phyloP scores from a whole-genome alignment of 768 basidiomycete species.

The Psilocybe cubensis region DNA sequence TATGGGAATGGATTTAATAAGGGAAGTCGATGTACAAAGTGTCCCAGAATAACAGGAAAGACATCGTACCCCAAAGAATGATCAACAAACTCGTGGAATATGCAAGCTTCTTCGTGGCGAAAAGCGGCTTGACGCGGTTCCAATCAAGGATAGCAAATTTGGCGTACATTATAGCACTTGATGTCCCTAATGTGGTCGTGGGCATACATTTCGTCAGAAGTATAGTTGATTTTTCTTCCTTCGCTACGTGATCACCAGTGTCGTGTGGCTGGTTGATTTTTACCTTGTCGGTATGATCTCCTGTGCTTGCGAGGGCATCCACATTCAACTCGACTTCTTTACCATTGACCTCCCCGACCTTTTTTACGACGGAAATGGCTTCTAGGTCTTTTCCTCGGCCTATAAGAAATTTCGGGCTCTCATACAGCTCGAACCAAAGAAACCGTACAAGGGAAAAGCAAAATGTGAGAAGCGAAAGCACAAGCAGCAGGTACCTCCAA shows the following conservation, averaged over 20 bases:
- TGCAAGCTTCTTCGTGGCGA: constrained; percentile 64
- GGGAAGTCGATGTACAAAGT: constrained; percentile 5
- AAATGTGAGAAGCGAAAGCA: constrained; percentile 77
- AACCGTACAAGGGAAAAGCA: constrained; percentile 45
- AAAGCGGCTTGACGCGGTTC: constrained; percentile 60
- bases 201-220: constrained; percentile 39
- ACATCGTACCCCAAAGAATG: constrained; percentile 46
- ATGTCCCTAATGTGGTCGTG: background rate
- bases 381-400: constrained; percentile 64
- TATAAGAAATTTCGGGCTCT: constrained; percentile 79
- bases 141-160: constrained; percentile 34
- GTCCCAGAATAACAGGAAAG: background rate
- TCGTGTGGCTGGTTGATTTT: no score
- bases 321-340: no score
- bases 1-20: constrained; percentile 19
- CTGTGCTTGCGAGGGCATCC: no score
- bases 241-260: no score
- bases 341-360: no score
- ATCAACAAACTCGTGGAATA: constrained; percentile 68
- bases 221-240: no score
- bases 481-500: constrained; percentile 77
- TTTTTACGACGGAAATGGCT: constrained; percentile 65
- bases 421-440: constrained; percentile 69
- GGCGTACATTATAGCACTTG: constrained; percentile 3
- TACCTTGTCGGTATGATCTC: no score